Conservation (phyloP, 331 rosid species). For the Phaseolus coccineus region DNA sequence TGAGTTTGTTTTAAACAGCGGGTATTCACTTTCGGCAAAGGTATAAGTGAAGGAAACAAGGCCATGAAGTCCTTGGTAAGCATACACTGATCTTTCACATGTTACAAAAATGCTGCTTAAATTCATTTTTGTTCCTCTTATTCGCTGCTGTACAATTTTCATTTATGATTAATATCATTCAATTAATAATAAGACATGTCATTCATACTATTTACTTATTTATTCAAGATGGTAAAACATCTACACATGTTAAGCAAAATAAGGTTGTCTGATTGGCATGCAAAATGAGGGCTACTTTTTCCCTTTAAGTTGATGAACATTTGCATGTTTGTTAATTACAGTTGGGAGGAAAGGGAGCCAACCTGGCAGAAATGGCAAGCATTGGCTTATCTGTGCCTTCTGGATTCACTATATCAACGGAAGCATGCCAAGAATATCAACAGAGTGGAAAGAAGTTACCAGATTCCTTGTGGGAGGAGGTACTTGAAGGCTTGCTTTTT, state of each 20-base stretch:
- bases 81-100: slow-evolving; percentile 24
- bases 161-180: too few relatives aligned
- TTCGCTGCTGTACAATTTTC: too few relatives aligned
- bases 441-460: slow-evolving; percentile 67
- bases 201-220: too few relatives aligned
- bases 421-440: slow-evolving; percentile 96
- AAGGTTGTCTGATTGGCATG: background rate
- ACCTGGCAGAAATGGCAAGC: slow-evolving; percentile 97
- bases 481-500: slow-evolving; percentile 67
- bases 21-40: slow-evolving; percentile 92
- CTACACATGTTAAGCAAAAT: background rate
- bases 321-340: slow-evolving; percentile 41
- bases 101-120: too few relatives aligned
- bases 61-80: slow-evolving; percentile 94
- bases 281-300: background rate
- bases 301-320: slow-evolving; percentile 33
- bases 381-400: slow-evolving; percentile 92
- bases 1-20: slow-evolving; percentile 58
- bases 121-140: too few relatives aligned
- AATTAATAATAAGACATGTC: too few relatives aligned
- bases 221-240: background rate
- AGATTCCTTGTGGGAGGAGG: slow-evolving; percentile 82
- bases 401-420: slow-evolving; percentile 95
- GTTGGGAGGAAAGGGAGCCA: slow-evolving; percentile 99
- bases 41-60: slow-evolving; percentile 90